Conservation (phyloP, 2,329 filamentous ascomycete genomes). For the Pseudogymnoascus sp. region DNA sequence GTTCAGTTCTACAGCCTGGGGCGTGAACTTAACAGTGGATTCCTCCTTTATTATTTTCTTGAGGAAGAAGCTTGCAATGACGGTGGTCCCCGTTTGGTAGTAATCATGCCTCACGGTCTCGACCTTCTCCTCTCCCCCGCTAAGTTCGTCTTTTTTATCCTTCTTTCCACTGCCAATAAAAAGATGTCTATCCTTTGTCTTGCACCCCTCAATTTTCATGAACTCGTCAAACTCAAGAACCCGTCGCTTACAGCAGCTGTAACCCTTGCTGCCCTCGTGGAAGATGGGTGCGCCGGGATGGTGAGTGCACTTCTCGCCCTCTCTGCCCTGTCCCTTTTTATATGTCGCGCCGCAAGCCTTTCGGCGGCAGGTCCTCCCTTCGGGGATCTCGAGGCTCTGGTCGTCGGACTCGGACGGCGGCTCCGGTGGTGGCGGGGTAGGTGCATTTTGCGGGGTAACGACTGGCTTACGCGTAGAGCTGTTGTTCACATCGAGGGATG, state of each 20-base stretch:
- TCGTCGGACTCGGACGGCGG: constrained; percentile 87
- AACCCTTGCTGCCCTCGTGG: constrained; percentile 97
- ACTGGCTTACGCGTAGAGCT: constrained; percentile 34
- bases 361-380: constrained; percentile 68
- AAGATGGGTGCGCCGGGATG: constrained; percentile 90
- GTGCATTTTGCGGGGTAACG: constrained; percentile 35
- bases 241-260: constrained; percentile 89
- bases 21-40: constrained; percentile 62
- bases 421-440: constrained; percentile 39
- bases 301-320: constrained; percentile 71
- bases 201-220: constrained; percentile 88
- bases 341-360: constrained; percentile 64
- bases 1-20: constrained; percentile 61
- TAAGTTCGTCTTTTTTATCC: constrained; percentile 28
- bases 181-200: constrained; percentile 70
- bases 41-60: constrained; percentile 90
- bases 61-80: constrained; percentile 87
- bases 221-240: constrained; percentile 98
- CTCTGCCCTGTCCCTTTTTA: constrained; percentile 48
- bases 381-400: constrained; percentile 60
- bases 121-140: constrained; percentile 61
- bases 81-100: constrained; percentile 79
- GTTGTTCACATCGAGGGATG: constrained; percentile 36
- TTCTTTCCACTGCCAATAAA: constrained; percentile 71
- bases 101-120: constrained; percentile 79